These are phyloP conservation scores for Pseudocercospora ulei DNA, from an alignment of 2,329 filamentous ascomycete species.

Conservation along the genomic window DNA sequence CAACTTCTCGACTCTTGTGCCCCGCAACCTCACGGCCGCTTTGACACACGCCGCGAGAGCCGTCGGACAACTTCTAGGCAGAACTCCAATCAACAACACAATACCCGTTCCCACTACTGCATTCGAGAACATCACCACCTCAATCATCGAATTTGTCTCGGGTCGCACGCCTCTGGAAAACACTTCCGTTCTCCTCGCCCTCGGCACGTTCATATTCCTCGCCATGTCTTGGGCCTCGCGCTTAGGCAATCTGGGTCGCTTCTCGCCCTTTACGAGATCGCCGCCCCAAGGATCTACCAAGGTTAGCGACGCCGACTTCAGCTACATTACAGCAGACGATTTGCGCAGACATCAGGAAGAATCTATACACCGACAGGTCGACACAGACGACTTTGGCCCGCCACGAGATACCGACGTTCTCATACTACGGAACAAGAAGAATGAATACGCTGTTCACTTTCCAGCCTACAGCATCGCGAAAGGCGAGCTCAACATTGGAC, in stretches of 20 bases:
- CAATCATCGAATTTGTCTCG: constrained; percentile 24
- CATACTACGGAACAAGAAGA: constrained; percentile 57
- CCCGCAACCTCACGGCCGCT: constrained; percentile 19
- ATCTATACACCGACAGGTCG: constrained; percentile 31
- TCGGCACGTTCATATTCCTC: constrained; percentile 35
- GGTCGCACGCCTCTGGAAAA: constrained; percentile 28
- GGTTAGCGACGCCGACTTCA: constrained; percentile 67
- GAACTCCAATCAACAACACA: constrained; percentile 7
- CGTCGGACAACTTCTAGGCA: constrained; percentile 15
- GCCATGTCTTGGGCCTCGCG: constrained; percentile 43
- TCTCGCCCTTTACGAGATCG: constrained; percentile 43
- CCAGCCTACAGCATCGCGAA: constrained; percentile 66
- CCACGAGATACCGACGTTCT: constrained; percentile 58
- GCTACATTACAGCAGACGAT: constrained; percentile 73
- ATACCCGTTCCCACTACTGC: constrained; percentile 10
- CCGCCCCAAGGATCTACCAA: constrained; percentile 40
- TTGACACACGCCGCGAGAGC: constrained; percentile 17
- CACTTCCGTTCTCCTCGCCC: constrained; percentile 30
- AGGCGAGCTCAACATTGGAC: constrained; percentile 57
- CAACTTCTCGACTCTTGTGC: constrained; percentile 14
- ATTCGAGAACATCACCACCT: constrained; percentile 12
- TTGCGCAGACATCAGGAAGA: constrained; percentile 40
- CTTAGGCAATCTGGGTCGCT: constrained; percentile 40
- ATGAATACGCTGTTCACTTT: constrained; percentile 60
- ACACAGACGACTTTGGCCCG: constrained; percentile 36